Conservation (phyloP, 108 stramenopile species). For the Seminavis robusta region DNA sequence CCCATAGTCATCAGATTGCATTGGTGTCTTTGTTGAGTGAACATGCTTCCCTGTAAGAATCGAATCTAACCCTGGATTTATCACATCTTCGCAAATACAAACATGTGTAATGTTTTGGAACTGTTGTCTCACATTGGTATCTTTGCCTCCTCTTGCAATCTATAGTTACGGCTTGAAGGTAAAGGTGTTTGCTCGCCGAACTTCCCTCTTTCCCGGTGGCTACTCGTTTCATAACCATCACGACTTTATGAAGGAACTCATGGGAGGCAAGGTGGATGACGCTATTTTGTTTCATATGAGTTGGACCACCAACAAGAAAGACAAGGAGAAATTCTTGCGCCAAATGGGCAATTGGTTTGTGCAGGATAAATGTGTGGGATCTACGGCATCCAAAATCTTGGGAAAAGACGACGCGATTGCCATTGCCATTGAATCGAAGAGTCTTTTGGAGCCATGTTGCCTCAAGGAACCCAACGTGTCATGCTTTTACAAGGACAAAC, state of each 20-base stretch:
- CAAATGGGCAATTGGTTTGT: constrained; percentile 65
- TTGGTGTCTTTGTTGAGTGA: constrained; percentile 68
- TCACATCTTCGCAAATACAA: no score
- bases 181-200: constrained; percentile 9
- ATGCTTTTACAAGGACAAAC: constrained; percentile 52
- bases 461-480: constrained; percentile 27
- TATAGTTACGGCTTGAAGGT: neutral
- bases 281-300: constrained; percentile 51
- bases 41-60: constrained; percentile 62
- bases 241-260: constrained; percentile 27
- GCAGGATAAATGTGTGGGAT: constrained; percentile 23
- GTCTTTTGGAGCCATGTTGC: constrained; percentile 30
- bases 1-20: constrained; percentile 74
- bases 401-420: constrained; percentile 10
- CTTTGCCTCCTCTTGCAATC: no score
- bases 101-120: no score
- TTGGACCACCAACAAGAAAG: constrained; percentile 67
- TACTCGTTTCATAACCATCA: constrained; percentile 34
- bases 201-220: constrained; percentile 42
- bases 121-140: no score
- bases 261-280: constrained; percentile 8
- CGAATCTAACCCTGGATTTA: no score
- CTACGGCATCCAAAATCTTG: constrained; percentile 10
- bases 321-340: constrained; percentile 53
- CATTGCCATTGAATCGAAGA: no score